Conservation (phyloP, 2,329 filamentous ascomycete genomes). For the Microdochium paspali region DNA sequence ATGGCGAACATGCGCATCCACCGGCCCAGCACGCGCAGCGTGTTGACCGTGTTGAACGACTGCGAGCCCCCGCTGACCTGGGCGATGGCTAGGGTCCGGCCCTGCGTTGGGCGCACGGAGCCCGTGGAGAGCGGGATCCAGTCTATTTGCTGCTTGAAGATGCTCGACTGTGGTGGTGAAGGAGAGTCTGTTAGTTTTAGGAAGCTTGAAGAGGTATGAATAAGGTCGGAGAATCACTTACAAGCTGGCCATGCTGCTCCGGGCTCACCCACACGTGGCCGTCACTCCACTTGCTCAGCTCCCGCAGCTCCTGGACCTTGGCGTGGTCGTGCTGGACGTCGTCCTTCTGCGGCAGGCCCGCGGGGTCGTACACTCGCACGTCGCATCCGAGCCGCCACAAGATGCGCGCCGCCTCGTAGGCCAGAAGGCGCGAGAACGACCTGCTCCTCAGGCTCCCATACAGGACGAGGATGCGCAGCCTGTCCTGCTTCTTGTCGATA, state of each 20-base stretch:
- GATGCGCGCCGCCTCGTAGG: constrained; percentile 50
- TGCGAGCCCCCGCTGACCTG: constrained; percentile 57
- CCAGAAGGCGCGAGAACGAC: constrained; percentile 52
- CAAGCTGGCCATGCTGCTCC: constrained; percentile 57
- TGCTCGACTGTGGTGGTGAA: constrained; percentile 34
- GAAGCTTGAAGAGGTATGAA: background rate
- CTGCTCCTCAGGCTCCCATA: constrained; percentile 47
- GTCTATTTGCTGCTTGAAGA: constrained; percentile 64
- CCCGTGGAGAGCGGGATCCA: constrained; percentile 57
- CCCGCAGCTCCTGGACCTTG: constrained; percentile 54
- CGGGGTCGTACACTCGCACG: constrained; percentile 52
- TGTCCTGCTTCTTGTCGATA: constrained; percentile 19
- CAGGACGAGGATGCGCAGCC: constrained; percentile 47
- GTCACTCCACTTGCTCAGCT: constrained; percentile 54
- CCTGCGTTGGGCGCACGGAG: constrained; percentile 56
- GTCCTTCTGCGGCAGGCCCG: constrained; percentile 52
- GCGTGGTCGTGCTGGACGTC: constrained; percentile 45
- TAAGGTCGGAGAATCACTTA: constrained; percentile 13
- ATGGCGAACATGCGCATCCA: constrained; percentile 66
- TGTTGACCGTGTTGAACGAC: constrained; percentile 59
- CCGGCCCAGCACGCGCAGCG: constrained; percentile 52
- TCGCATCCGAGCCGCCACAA: constrained; percentile 57
- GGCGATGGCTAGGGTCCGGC: constrained; percentile 51
- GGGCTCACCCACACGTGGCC: constrained; percentile 58
- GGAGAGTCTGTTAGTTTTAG: background rate